Base-by-base conservation (phyloP, 306 rosid genomes). In the Rosa persica region DNA sequence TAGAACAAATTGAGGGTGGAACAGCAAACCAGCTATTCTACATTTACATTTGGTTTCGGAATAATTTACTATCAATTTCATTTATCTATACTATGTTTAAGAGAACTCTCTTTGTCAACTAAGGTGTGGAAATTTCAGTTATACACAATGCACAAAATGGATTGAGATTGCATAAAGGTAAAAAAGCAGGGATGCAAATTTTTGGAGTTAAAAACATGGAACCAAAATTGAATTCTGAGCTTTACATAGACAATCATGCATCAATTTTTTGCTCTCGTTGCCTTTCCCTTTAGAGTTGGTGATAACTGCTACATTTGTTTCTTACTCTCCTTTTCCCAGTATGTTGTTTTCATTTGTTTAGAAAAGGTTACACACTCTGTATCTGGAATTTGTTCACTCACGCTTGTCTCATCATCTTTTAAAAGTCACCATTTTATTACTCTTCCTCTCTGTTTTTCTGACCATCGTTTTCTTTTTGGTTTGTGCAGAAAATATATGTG, bases 401-500 rank as follows among this genome's bases (percentile, higher is more conserved):
- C 9, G 1, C n/a, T 38, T 66, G 11, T 62, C 43, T 62, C 17
- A 25, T 62, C 15, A 44, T 67, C 25, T 40, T 40, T 11, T n/a
- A n/a, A 40, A 58, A 22, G 6, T n/a, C 36, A 16, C 25, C 36
- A 25, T 42, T 62, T 62, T 0, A 40, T 40, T 40, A 19, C 20
- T 15, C 3, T n/a, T 66, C 52, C 39, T 54, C 4, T 2, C 2
- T 34, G 1, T 17, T 43, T 49, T 5, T 61, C 73, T 81, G 67
- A 48, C 47, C 39, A 12, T 17, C 12, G 5, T n/a, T 51, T 74
- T 57, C 70, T 71, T 16, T 44, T 75, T 72, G 79, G 72, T 51
- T 78, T 79, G 13, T 89, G 90, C 99, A 96, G 99, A 96, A 91
- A 96, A 76, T 88, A 70, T 96, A 96, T 90, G 43, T 90, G 90